A percentile compares a stretch with the other conserved stretches of the same genome.
phyloP scores from a whole-genome alignment of 306 rosid species.

The Herpetospermum pedunculosum region DNA sequence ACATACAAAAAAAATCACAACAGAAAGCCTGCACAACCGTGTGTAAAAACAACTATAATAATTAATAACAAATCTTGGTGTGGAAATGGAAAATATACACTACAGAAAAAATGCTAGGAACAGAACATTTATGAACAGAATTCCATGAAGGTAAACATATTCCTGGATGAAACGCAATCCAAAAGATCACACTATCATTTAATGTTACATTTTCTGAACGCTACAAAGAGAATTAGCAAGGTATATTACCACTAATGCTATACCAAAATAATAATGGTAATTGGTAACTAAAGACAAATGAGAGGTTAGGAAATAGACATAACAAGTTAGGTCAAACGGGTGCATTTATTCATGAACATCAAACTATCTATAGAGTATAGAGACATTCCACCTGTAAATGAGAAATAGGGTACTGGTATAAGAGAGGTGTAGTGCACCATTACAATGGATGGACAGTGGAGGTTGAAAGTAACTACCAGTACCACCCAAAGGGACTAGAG shows the following conservation, averaged over 20 bases:
- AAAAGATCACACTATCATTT: neutral
- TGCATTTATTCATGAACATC: neutral
- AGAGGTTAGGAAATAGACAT: neutral
- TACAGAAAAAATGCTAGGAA: neutral
- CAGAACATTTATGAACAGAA: too few species aligned
- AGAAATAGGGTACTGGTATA: neutral
- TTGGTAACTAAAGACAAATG: neutral
- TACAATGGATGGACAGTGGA: neutral
- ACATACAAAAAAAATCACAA: neutral
- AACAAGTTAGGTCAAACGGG: neutral
- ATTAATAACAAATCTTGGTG: neutral
- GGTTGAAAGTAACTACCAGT: neutral
- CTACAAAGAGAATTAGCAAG: neutral
- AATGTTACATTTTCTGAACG: neutral
- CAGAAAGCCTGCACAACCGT: neutral
- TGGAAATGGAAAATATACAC: neutral
- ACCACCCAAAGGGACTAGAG: neutral
- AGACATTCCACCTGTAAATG: neutral
- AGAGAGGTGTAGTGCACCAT: neutral
- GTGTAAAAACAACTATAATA: neutral
- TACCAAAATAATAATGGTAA: neutral
- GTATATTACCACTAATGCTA: neutral
- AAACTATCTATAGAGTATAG: neutral
- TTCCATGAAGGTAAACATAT: neutral
- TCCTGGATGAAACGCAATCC: neutral